Base-by-base conservation (phyloP, 768 basidiomycete genomes). In the Mrakia frigida region DNA sequence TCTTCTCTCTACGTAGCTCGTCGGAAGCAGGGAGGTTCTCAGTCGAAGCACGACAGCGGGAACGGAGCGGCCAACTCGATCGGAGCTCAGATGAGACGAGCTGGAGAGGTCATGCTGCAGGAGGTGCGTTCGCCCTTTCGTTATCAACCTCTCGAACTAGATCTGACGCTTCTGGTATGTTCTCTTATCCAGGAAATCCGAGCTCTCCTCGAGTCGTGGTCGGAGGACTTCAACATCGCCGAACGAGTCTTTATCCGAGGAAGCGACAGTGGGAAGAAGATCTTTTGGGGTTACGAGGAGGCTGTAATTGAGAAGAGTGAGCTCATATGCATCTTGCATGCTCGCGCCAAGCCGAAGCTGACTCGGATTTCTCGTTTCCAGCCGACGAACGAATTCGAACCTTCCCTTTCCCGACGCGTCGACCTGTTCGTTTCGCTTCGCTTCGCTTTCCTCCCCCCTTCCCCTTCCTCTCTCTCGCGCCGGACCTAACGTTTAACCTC, bases 21-120 rank as follows among this genome's bases (percentile, higher is more conserved):
- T 79, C 87, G 93, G 79, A 98, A 98, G 82, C 97, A 99, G 85
- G 97, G 97, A 83, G 97, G 97, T 0, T 91, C 92, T 1, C 97
- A 99, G 84, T 89, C 90, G 2, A 78, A 90, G 5, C 95, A 98
- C 79, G 97, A 99, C 83, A 92, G 94, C 74, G 87, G 94, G 7
- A 98, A 97, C 84, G 93, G 92, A 1, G 88, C 89, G 75, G 97
- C 97, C 0, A 91, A 93, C 80, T 96, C 94, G 84, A 94, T 94
- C 35, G 97, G 97, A 81, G 97, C 97, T 1, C 88, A 88, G 84
- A 87, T 99, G 9, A 90, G 97, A 80, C 89, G 97, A 75, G 97
- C 98, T 81, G 97, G 97, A 60, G 97, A 99, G 82, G 91, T 92
- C 82, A 92, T 93, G 25, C 85, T 99, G 53, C 89, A 90, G 80